These are phyloP conservation scores for Kregervanrija pseudodelftensis DNA, from an alignment of 805 yeast genomes.

Conservation along the genomic window DNA sequence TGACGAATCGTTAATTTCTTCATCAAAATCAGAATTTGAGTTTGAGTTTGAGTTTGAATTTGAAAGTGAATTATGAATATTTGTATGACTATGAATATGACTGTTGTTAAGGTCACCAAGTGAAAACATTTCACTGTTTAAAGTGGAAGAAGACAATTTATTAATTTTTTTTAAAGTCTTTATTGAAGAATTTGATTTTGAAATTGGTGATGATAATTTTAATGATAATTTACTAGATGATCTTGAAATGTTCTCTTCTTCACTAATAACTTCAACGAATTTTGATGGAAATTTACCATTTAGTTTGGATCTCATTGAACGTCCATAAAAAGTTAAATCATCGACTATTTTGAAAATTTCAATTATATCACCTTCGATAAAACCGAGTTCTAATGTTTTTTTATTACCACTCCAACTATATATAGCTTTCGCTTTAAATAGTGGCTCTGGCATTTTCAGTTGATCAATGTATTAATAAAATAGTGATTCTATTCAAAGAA, in stretches of 20 bases:
- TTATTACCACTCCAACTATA: constrained; percentile 95
- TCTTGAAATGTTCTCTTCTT: neutral
- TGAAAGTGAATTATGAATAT: neutral
- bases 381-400: constrained; percentile 76
- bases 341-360: constrained; percentile 73
- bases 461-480: neutral
- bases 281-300: constrained; percentile 85
- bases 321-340: constrained; percentile 91
- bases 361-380: constrained; percentile 86
- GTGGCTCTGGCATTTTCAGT: constrained; percentile 8
- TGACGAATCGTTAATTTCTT: constrained; percentile 7
- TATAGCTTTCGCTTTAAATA: constrained; percentile 43
- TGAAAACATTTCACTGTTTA: constrained; percentile 8
- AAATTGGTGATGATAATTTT: neutral
- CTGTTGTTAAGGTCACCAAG: constrained; percentile 1
- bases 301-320: constrained; percentile 68
- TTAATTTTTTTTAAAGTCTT: constrained; percentile 3
- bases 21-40: constrained; percentile 8
- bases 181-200: neutral
- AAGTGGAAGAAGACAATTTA: constrained; percentile 8
- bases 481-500: too few relatives aligned
- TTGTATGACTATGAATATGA: neutral
- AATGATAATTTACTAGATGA: neutral
- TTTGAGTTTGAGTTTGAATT: constrained; percentile 1
- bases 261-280: constrained; percentile 53